Evolutionary conservation across 164 flowering plant genomes (phyloP).

Genomic region (Pachysandra terminalis): DNA sequence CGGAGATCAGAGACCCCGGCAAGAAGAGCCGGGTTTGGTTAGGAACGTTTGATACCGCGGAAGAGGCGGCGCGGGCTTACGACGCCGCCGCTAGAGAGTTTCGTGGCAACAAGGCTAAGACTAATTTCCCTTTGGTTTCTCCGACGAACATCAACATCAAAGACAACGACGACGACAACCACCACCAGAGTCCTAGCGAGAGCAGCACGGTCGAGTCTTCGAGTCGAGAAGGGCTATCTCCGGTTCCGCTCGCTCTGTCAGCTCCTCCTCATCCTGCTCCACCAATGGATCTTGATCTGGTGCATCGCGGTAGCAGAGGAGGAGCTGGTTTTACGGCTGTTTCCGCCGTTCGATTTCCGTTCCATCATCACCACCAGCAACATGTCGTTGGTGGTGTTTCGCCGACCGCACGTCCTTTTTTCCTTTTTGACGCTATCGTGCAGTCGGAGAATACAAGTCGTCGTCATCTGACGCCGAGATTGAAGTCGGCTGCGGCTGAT

Average conservation of each 20-base stretch:
- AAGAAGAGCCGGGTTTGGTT: conserved; percentile 56
- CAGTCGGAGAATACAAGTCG: conserved; percentile 9
- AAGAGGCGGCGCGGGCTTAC: conserved; percentile 55
- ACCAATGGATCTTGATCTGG: conserved; percentile 38
- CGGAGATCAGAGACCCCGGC: conserved; percentile 54
- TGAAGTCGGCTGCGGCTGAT: conserved; percentile 7
- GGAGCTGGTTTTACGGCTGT: background rate
- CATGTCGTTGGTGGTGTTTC: background rate
- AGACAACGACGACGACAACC: conserved; percentile 9
- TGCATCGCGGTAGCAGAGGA: background rate
- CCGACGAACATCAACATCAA: no score
- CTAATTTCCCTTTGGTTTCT: conserved; percentile 34
- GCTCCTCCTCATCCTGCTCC: no score
- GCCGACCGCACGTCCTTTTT: conserved; percentile 8
- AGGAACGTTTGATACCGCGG: conserved; percentile 55
- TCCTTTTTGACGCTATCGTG: conserved; percentile 23
- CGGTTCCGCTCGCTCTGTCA: conserved; percentile 21
- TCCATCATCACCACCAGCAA: conserved; percentile 20
- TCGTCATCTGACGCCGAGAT: conserved; percentile 2
- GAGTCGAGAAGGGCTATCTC: conserved; percentile 24
- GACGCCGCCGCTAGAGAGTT: conserved; percentile 47
- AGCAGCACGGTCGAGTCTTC: conserved; percentile 56
- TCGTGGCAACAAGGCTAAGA: conserved; percentile 52
- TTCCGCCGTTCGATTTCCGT: conserved; percentile 26
- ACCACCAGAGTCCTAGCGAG: conserved; percentile 44